Base-by-base conservation (phyloP, 805 yeast species). In the Starmerella gropengiesseri region DNA sequence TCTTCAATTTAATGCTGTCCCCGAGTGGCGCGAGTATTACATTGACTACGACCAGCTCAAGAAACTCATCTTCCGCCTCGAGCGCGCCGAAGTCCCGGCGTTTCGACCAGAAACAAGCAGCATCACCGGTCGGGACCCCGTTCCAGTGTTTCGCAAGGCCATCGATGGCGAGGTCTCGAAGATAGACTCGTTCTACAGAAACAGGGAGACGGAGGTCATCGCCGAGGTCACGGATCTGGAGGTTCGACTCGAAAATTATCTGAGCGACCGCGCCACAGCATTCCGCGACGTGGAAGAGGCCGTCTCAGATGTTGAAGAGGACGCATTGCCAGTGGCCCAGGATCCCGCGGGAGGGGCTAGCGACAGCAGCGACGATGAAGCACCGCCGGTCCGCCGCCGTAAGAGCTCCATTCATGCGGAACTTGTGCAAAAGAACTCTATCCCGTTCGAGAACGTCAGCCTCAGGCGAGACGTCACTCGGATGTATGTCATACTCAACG, bases 21-120 rank as follows among this genome's bases (percentile, higher is more conserved):
- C 98, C 2, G 97, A 91, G 61, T 89, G 98, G 98, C 75, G 94
- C 11, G 78, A 94, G 21, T 77, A 82, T 59, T 89, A 89, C 62
- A 78, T 89, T 44, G 87, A 93, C 43, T 89, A 89, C 62, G 81
- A 94, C 1, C 78, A 82, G 29, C 67, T 91, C 46, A 89, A 91
- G 61, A 84, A 83, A 64, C 70, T 82, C 31, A 81, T 87, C 22
- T 89, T 87, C 60, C 68, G 77, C 14, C 68, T 89, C 36, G 96
- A 91, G 57, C 70, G 87, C 55, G 85, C 81, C 41, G 54, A 62
- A 18, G 51, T 57, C 28, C 54, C 52, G 14, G 54, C 53, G 17
- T 52, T 47, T 21, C 54, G 44, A 19, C 53, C 51, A 9, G 61
- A 59, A 29, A 41, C 49, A 14, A 59, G 54, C 20, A 39, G 48